A percentile compares a stretch with the other conserved stretches of the same genome.
Conservation (phyloP, 2,329 filamentous ascomycete species). For the Keithomyces neogunnii region DNA sequence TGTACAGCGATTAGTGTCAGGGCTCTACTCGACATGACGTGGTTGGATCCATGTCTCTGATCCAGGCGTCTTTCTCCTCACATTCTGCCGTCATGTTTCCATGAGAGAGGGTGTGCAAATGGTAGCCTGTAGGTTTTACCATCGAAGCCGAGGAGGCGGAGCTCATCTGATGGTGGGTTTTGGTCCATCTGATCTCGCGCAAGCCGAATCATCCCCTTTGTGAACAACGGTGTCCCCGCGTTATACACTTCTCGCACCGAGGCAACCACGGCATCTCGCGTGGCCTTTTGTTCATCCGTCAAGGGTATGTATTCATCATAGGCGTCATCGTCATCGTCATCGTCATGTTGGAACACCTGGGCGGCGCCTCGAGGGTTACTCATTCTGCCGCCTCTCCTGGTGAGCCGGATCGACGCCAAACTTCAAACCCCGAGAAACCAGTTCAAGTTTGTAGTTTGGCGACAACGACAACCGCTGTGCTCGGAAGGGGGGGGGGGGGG, state of each 20-base stretch:
- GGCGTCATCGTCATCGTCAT: too few species aligned
- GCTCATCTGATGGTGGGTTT: background rate
- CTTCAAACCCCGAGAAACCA: too few species aligned
- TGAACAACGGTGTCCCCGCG: slow-evolving; percentile 3
- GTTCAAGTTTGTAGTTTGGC: too few species aligned
- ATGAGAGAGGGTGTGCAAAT: background rate
- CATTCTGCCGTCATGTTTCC: background rate
- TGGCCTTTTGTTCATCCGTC: background rate
- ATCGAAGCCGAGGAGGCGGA: slow-evolving; percentile 1
- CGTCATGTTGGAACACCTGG: too few species aligned
- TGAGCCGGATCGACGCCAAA: too few species aligned
- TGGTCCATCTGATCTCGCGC: slow-evolving; percentile 4
- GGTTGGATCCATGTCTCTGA: background rate
- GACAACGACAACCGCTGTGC: too few species aligned
- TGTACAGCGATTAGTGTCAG: background rate
- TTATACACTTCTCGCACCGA: slow-evolving; percentile 3
- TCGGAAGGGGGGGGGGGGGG: too few species aligned
- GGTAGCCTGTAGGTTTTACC: background rate
- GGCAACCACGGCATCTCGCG: background rate
- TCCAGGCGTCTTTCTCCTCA: background rate
- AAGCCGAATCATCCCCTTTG: slow-evolving; percentile 1
- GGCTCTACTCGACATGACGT: background rate
- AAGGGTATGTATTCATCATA: too few species aligned
- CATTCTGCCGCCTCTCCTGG: too few species aligned
- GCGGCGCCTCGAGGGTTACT: too few species aligned